A percentile compares a stretch with the other conserved stretches of the same genome.
Conservation (phyloP, 495 filamentous ascomycete species). For the Amphirosellinia nigrospora region DNA sequence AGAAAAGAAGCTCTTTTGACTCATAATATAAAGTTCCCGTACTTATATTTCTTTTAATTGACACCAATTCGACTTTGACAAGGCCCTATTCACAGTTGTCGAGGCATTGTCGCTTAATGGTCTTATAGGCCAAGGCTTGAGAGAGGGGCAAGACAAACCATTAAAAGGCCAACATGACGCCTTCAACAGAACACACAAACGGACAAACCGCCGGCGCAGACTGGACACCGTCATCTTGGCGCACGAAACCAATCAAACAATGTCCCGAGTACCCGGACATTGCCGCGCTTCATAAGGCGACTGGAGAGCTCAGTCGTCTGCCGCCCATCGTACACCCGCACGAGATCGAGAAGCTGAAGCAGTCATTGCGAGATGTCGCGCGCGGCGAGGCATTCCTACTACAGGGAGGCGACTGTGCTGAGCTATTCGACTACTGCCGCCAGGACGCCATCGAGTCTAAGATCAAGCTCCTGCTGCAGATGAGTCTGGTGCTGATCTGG, state of each 20-base stretch:
- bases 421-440: conserved; percentile 96
- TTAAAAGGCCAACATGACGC: conserved; percentile 3
- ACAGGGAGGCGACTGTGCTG: conserved; percentile 96
- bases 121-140: neutral
- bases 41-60: neutral
- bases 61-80: neutral
- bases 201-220: conserved; percentile 2
- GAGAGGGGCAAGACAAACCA: neutral
- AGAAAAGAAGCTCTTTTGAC: neutral
- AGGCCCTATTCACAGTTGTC: neutral
- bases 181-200: conserved; percentile 12
- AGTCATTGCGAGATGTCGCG: conserved; percentile 80
- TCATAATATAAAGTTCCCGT: neutral
- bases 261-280: conserved; percentile 79
- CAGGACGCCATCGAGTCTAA: conserved; percentile 89
- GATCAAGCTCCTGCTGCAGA: conserved; percentile 94
- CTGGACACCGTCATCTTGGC: conserved; percentile 79
- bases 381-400: conserved; percentile 92
- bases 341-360: conserved; percentile 81
- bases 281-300: conserved; percentile 64
- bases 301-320: conserved; percentile 73
- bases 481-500: conserved; percentile 92
- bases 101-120: neutral
- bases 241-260: conserved; percentile 89
- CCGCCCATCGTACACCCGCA: conserved; percentile 89